phyloP scores from a whole-genome alignment of 2,329 filamentous ascomycete genomes.

The Clonostachys byssicola region DNA sequence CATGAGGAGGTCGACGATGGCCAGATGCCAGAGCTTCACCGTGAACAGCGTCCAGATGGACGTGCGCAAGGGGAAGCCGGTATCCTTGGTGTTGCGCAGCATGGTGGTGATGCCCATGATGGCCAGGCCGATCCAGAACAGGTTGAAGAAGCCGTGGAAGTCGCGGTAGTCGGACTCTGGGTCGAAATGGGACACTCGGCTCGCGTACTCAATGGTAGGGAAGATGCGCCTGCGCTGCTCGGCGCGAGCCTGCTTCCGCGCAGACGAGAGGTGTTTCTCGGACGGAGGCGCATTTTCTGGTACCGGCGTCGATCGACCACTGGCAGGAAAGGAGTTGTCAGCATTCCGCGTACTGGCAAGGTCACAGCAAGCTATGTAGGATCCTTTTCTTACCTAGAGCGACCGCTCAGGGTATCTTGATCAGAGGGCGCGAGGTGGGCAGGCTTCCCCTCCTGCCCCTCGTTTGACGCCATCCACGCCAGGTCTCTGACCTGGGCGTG shows the following conservation, averaged over 20 bases:
- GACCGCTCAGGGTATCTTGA: conserved; percentile 30
- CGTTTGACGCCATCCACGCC: conserved; percentile 26
- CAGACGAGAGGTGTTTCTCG: conserved; percentile 77
- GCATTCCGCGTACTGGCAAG: neutral
- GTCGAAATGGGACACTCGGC: conserved; percentile 93
- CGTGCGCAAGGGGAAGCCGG: conserved; percentile 78
- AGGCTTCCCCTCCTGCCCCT: conserved; percentile 17
- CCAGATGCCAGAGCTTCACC: conserved; percentile 84
- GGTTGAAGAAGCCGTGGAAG: conserved; percentile 94
- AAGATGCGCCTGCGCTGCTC: conserved; percentile 82
- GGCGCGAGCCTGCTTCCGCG: conserved; percentile 77
- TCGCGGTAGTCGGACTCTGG: conserved; percentile 87
- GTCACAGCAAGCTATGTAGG: neutral
- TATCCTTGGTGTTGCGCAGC: conserved; percentile 90
- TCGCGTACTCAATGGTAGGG: conserved; percentile 86
- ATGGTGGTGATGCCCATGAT: conserved; percentile 98
- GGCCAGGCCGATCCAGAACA: conserved; percentile 95
- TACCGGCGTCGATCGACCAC: conserved; percentile 78
- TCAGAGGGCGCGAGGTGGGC: conserved; percentile 16
- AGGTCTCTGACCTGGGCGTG: conserved; percentile 41
- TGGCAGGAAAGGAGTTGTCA: conserved; percentile 23
- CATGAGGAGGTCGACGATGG: conserved; percentile 81
- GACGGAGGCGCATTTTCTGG: conserved; percentile 92
- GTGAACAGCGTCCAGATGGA: conserved; percentile 87
- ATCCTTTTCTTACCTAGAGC: conserved; percentile 35